Evolutionary conservation across 2,329 filamentous ascomycete species (phyloP), one percentile per base, ranked within the genome.

Genomic region (Trichoderma sp.): DNA sequence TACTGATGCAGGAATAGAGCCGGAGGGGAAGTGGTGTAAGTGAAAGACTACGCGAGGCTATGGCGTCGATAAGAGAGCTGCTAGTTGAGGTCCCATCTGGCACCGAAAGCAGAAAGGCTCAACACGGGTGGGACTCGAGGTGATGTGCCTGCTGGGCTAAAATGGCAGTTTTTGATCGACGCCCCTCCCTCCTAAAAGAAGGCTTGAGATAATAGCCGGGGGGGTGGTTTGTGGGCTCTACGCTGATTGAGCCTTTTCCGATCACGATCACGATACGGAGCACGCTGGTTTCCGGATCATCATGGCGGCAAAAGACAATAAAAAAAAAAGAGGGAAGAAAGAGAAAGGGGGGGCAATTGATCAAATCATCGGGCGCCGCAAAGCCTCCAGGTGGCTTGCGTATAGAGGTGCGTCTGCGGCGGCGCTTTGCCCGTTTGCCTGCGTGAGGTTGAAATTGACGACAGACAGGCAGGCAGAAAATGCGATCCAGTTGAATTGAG

Each of bases 61-160:
- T 66, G 47, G 62, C 61, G 61, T 64, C 61, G 61, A 64, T 64
- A 55, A 56, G 61, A 43, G 49, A 33, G 40, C 37, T 63, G 21
- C 60, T 63, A 63, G 60, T 33, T 19, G 57, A 27, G n/a, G 47
- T 40, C n/a, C n/a, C 47, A 21, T 49, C 21, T 55, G 53, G 60
- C 60, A 63, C 21, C n/a, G 3, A 53, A 24, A 21, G 47, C 13
- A 63, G 31, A 49, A 64, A 53, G 11, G 60, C 60, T 63, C 31
- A 24, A 63, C 33, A 47, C 31, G 47, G 47, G 47, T 49, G 47
- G 60, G 31, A 43, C 49, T 64, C 61, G 19, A 55, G 33, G 21
- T 43, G 61, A 64, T 64, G 61, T 64, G 61, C 33, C 35, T 63
- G 60, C 60, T 63, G 60, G 60, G 60, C 61, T 64, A 64, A 64